Conservation (phyloP, 805 yeast genomes). For the Blastobotrys robertii region DNA sequence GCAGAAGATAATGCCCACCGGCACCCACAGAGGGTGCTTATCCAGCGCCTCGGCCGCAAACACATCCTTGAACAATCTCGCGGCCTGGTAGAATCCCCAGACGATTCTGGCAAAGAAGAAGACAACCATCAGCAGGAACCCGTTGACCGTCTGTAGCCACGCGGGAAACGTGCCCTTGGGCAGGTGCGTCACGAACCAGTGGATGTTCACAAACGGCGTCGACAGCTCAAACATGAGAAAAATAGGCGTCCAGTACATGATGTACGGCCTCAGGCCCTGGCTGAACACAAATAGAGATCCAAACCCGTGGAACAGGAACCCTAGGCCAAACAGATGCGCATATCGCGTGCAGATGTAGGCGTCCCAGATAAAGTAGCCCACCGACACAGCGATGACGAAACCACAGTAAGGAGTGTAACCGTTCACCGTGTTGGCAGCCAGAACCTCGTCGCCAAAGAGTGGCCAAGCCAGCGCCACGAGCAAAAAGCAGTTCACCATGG, state of each 20-base stretch:
- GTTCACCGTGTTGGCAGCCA: constrained; percentile 42
- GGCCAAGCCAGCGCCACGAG: constrained; percentile 56
- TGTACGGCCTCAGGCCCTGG: constrained; percentile 57
- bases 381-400: constrained; percentile 58
- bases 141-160: constrained; percentile 52
- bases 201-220: constrained; percentile 88
- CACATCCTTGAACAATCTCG: constrained; percentile 39
- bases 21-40: constrained; percentile 37
- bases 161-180: constrained; percentile 58
- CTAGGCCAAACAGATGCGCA: constrained; percentile 63
- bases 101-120: constrained; percentile 73
- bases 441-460: constrained; percentile 47
- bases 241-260: constrained; percentile 72
- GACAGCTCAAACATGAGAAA: constrained; percentile 81
- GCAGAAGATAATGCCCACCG: constrained; percentile 41
- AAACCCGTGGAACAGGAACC: constrained; percentile 73
- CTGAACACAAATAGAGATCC: constrained; percentile 71
- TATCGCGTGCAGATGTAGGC: constrained; percentile 53
- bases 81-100: constrained; percentile 80
- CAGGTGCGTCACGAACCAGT: constrained; percentile 80
- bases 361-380: constrained; percentile 94
- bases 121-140: constrained; percentile 52
- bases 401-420: constrained; percentile 71
- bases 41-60: constrained; percentile 19
- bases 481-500: constrained; percentile 71